These are phyloP conservation scores for Eimeria brunetti DNA, from an alignment of 169 alveolate species.

Conservation along the genomic window DNA sequence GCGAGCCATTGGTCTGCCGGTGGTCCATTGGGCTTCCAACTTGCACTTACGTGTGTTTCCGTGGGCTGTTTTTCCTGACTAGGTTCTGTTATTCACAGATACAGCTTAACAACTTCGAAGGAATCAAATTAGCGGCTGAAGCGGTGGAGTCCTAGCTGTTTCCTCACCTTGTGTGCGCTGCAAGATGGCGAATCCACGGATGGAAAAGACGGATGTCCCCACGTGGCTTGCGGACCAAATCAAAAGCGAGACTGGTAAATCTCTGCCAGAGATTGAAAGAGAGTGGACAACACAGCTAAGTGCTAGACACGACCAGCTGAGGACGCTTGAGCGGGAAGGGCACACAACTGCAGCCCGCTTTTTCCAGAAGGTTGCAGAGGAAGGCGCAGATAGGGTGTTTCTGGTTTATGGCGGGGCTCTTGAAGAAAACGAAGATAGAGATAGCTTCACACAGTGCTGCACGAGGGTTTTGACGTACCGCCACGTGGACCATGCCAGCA, in stretches of 20 bases:
- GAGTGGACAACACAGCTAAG: conserved; percentile 32
- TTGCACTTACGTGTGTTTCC: not conserved
- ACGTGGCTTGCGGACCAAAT: not conserved
- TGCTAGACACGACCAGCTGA: conserved; percentile 38
- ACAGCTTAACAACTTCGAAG: not conserved
- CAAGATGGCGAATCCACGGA: conserved; percentile 12
- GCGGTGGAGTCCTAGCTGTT: not conserved
- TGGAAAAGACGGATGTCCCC: not conserved
- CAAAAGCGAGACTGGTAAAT: conserved; percentile 12
- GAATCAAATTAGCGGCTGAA: not conserved
- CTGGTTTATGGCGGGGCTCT: conserved; percentile 51
- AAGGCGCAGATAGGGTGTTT: conserved; percentile 31
- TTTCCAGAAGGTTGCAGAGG: conserved; percentile 36
- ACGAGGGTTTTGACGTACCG: conserved; percentile 54
- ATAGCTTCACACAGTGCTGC: conserved; percentile 37
- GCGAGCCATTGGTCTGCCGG: conserved; percentile 12
- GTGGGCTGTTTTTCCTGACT: not conserved
- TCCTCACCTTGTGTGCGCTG: not conserved
- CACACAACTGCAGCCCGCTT: conserved; percentile 48
- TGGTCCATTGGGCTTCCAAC: not conserved
- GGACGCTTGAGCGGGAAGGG: not conserved
- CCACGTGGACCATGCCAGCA: conserved; percentile 64
- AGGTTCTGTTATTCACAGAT: not conserved
- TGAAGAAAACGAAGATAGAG: not conserved
- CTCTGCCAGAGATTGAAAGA: conserved; percentile 36